A percentile compares a stretch with the other conserved stretches of the same genome.
phyloP scores from a whole-genome alignment of 306 rosid genomes.

The Biancaea sappan region DNA sequence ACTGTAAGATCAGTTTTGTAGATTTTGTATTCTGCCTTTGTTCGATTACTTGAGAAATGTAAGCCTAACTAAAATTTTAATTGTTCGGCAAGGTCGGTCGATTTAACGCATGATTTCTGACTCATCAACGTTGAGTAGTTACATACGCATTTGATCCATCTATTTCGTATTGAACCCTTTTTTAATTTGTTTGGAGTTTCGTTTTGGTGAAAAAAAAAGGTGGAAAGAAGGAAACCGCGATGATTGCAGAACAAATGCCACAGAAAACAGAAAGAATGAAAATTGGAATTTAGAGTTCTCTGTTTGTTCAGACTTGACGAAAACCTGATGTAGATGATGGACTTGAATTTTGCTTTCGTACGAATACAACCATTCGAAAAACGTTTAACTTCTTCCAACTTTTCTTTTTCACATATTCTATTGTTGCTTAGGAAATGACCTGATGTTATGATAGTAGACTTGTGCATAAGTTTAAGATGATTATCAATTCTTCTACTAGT shows the following conservation, averaged over 20 bases:
- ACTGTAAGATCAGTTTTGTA: not conserved
- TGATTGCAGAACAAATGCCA: not conserved
- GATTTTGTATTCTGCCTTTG: not conserved
- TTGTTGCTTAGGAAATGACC: no score
- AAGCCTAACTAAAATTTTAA: not conserved
- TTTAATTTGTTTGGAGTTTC: not conserved
- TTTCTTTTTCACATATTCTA: constrained; percentile 6
- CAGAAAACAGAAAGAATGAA: not conserved
- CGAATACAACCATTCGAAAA: no score
- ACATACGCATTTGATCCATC: not conserved
- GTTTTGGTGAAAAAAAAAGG: not conserved
- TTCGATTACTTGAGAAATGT: not conserved
- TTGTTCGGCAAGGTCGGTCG: not conserved
- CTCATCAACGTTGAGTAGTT: not conserved
- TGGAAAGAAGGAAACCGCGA: not conserved
- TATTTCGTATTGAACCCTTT: not conserved
- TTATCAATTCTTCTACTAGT: not conserved
- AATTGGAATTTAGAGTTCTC: not conserved
- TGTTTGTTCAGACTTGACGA: constrained; percentile 17
- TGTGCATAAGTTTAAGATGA: not conserved
- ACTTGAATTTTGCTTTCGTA: constrained; percentile 9
- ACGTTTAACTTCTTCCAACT: constrained; percentile 1
- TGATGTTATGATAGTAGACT: not conserved
- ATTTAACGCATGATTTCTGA: not conserved
- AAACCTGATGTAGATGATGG: constrained; percentile 23